These are phyloP conservation scores for Metschnikowia vanudenii DNA, from an alignment of 805 yeast species.

Conservation along the genomic window DNA sequence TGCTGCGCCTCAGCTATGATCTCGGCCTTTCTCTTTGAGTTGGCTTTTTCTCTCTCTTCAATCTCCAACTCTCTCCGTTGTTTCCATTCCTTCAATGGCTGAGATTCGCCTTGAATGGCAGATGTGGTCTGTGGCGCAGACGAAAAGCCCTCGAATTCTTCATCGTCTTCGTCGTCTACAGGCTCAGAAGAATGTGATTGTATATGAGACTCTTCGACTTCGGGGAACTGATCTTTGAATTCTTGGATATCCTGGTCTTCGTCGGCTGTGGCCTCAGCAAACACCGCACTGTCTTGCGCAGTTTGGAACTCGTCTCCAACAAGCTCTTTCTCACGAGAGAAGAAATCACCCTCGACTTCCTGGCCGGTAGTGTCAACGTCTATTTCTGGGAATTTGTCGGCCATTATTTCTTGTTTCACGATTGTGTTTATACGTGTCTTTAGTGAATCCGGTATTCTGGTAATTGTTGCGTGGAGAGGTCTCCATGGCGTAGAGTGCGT, in stretches of 20 bases:
- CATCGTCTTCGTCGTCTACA: slow-evolving; percentile 35
- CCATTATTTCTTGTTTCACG: slow-evolving; percentile 38
- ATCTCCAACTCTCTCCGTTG: slow-evolving; percentile 78
- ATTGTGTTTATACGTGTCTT: not conserved
- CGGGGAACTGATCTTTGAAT: slow-evolving; percentile 66
- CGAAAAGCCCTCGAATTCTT: slow-evolving; percentile 39
- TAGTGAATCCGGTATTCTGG: too few relatives aligned
- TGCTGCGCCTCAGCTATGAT: slow-evolving; percentile 74
- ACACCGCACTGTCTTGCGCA: slow-evolving; percentile 53
- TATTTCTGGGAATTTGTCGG: slow-evolving; percentile 75
- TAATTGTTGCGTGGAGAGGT: too few relatives aligned
- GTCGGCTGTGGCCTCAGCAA: slow-evolving; percentile 35
- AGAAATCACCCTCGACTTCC: slow-evolving; percentile 51
- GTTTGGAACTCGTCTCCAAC: slow-evolving; percentile 72
- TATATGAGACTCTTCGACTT: slow-evolving; percentile 39
- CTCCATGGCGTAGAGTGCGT: not conserved
- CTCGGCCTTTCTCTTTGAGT: slow-evolving; percentile 59
- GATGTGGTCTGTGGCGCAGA: slow-evolving; percentile 14
- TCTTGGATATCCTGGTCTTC: slow-evolving; percentile 49
- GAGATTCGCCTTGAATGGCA: slow-evolving; percentile 46
- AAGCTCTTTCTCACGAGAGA: slow-evolving; percentile 65
- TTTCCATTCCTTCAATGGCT: slow-evolving; percentile 66
- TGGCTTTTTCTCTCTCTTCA: slow-evolving; percentile 71
- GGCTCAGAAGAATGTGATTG: slow-evolving; percentile 7
- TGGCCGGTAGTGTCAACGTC: slow-evolving; percentile 32